Percentiles rank a stretch among this genome's conserved stretches.
Evolutionary conservation across 2,329 filamentous ascomycete species (phyloP).

Genomic region (Rhynchosporium agropyri): DNA sequence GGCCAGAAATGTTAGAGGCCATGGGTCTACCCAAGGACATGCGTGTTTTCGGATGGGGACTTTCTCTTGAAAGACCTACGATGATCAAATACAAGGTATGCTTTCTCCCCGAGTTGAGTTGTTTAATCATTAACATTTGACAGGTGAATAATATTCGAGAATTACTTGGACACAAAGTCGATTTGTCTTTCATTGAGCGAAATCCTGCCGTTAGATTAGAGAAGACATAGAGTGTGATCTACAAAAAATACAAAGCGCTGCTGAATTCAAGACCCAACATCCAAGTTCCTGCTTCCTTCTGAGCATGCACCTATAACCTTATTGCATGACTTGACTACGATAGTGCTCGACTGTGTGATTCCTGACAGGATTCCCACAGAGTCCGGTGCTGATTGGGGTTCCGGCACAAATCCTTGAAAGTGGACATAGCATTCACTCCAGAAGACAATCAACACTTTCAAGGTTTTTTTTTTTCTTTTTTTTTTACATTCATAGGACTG

Average conservation of each 20-base stretch:
- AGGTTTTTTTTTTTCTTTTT: too few relatives aligned
- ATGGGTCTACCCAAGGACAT: slow-evolving; percentile 93
- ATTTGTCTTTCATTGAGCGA: slow-evolving; percentile 86
- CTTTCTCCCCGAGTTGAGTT: not conserved
- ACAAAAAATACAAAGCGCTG: slow-evolving; percentile 15
- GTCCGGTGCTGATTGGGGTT: not conserved
- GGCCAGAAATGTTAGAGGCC: slow-evolving; percentile 92
- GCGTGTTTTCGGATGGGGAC: slow-evolving; percentile 90
- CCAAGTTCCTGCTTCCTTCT: too few relatives aligned
- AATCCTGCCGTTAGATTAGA: slow-evolving; percentile 84
- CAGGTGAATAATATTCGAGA: slow-evolving; percentile 58
- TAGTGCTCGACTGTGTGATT: too few relatives aligned
- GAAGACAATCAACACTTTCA: too few relatives aligned
- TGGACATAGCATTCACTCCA: too few relatives aligned
- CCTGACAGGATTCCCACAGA: not conserved
- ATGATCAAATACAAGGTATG: slow-evolving; percentile 59
- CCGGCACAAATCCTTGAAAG: too few relatives aligned
- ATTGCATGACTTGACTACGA: too few relatives aligned
- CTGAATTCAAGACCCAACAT: not conserved
- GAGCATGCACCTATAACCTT: too few relatives aligned
- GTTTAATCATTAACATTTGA: slow-evolving; percentile 23
- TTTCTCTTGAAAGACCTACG: slow-evolving; percentile 89
- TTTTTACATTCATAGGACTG: too few relatives aligned
- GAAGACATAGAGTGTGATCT: slow-evolving; percentile 37
- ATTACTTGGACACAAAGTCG: slow-evolving; percentile 86